These are phyloP conservation scores for Neofusicoccum cordaticola DNA, from an alignment of 2,329 filamentous ascomycete genomes.

Conservation along the genomic window DNA sequence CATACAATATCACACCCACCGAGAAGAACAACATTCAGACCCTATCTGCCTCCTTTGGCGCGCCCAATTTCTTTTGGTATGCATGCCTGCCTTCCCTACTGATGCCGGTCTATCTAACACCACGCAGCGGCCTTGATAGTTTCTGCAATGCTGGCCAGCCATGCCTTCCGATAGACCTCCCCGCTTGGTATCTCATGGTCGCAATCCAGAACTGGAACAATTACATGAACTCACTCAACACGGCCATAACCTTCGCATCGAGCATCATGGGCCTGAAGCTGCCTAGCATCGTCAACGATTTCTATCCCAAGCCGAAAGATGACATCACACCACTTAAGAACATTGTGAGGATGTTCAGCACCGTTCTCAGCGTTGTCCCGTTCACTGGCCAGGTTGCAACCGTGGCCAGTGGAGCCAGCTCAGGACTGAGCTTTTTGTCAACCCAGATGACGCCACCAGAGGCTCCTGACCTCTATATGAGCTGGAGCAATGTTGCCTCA, in stretches of 20 bases:
- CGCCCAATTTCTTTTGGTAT: neutral
- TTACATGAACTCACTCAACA: conserved; percentile 1
- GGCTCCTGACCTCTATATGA: neutral
- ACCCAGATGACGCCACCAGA: neutral
- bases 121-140: neutral
- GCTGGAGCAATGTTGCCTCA: neutral
- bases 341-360: neutral
- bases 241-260: neutral
- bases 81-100: neutral
- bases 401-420: neutral
- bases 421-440: neutral
- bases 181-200: neutral
- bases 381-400: neutral
- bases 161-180: neutral
- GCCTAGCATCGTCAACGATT: neutral
- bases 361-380: neutral
- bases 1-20: neutral
- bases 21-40: neutral
- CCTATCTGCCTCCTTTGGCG: neutral
- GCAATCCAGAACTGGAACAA: neutral
- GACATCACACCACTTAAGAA: neutral
- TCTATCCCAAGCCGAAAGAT: neutral
- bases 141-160: neutral
- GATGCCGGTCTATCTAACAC: neutral
- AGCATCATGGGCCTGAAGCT: neutral